Evolutionary conservation across 1,139 yeast species (phyloP), one percentile per base, ranked within the genome.

Genomic region (Candida sanyaensis): DNA sequence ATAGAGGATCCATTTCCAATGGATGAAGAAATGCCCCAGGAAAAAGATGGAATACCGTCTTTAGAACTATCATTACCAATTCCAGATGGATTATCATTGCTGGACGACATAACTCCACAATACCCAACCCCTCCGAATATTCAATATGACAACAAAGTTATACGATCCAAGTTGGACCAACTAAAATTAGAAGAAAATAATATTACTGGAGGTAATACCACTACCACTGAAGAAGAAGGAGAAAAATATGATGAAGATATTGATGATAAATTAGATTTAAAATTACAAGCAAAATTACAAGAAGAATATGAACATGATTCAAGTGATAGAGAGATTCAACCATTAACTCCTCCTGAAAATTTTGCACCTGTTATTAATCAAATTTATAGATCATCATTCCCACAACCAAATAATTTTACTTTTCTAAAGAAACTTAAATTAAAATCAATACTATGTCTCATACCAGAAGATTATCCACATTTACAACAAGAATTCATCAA

Each of bases 391-490:
- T 84, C 95, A 40, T 88, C 96, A 42, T 93, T 92, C 63, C 99
- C 99, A 0, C 80, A 93, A 46, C 79, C 86, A 1, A 90, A 84
- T 60, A 91, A 90, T 65, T 90, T 93, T 61, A 67, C 76, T 27
- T 93, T 88, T 62, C 66, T 93, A 44, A 68, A 76, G 56, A 74
- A 73, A 41, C 72, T 92, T 44, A 74, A 77, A 43, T 73, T 93
- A 46, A 88, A 86, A 61, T 83, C 95, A 13, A 81, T 93, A 4
- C 68, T 93, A 50, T 90, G 96, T 51, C 75, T 93, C 46, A 88
- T 93, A 12, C 96, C 97, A 0, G 99, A 93, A 62, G 92, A 86
- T 33, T 92, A 92, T 59, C 98, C 99, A 0, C 77, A 73, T 30
- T 88, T 87, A 55, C 91, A 92, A 61, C 57, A 65, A 34, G 81